phyloP scores from a whole-genome alignment of 1,139 yeast genomes.

The Insectozyma bohioensis region DNA sequence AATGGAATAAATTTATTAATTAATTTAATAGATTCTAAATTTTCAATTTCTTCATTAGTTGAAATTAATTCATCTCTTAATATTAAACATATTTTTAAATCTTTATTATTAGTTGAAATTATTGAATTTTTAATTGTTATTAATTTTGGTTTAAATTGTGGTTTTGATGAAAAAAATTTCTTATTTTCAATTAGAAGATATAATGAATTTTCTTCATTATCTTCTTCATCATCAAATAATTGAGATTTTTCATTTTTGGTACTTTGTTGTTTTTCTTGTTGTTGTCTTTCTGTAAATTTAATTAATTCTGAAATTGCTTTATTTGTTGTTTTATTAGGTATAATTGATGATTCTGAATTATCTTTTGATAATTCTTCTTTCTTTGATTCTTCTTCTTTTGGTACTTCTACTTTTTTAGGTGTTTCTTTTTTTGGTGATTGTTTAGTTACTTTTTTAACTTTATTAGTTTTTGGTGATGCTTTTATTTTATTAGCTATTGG shows the following conservation, averaged over 20 bases:
- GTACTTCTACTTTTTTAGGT: slow-evolving; percentile 6
- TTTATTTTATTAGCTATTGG: slow-evolving; percentile 7
- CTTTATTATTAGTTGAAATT: slow-evolving; percentile 39
- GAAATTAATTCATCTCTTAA: slow-evolving; percentile 66
- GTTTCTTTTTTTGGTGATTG: slow-evolving; percentile 9
- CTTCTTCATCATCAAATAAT: slow-evolving; percentile 51
- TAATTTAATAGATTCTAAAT: slow-evolving; percentile 51
- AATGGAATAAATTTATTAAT: slow-evolving; percentile 52
- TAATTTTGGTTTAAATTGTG: slow-evolving; percentile 71
- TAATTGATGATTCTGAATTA: slow-evolving; percentile 11
- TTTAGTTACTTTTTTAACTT: slow-evolving; percentile 13
- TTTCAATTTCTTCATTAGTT: slow-evolving; percentile 56
- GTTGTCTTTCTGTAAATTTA: slow-evolving; percentile 35
- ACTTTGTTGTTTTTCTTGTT: slow-evolving; percentile 27
- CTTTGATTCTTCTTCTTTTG: slow-evolving; percentile 2
- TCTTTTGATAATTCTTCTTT: slow-evolving; percentile 3
- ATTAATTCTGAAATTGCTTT: slow-evolving; percentile 56
- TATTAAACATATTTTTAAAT: slow-evolving; percentile 67
- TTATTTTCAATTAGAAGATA: slow-evolving; percentile 64
- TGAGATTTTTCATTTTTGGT: slow-evolving; percentile 24
- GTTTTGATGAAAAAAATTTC: slow-evolving; percentile 61
- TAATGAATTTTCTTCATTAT: slow-evolving; percentile 51
- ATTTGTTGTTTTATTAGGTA: slow-evolving; percentile 22
- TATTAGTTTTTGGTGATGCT: slow-evolving; percentile 17
- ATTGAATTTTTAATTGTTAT: slow-evolving; percentile 56